Evolutionary conservation across 495 filamentous ascomycete species (phyloP).

Genomic region (Aspergillus carlsbadensis): DNA sequence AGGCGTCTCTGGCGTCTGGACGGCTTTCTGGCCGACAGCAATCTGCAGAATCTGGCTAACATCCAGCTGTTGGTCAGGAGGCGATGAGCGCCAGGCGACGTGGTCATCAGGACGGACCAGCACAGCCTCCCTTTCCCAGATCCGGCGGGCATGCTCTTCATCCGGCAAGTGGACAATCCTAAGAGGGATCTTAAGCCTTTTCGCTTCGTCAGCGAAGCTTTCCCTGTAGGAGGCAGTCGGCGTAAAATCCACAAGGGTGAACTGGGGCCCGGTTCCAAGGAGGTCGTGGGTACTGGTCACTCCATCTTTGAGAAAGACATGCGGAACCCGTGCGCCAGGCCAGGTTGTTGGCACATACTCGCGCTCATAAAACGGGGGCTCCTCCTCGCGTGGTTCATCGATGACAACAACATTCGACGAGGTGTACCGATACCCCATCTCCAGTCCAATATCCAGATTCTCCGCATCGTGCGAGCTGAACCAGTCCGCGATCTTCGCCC

Average conservation of each 20-base stretch:
- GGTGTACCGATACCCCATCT: too few relatives aligned
- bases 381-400: too few relatives aligned
- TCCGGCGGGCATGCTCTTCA: background rate
- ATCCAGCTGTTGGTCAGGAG: too few relatives aligned
- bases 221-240: background rate
- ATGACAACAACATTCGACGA: too few relatives aligned
- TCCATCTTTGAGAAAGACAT: slow-evolving; percentile 28
- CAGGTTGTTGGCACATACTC: slow-evolving; percentile 16
- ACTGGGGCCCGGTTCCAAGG: slow-evolving; percentile 19
- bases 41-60: too few relatives aligned
- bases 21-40: too few relatives aligned
- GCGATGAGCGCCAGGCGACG: background rate
- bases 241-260: slow-evolving; percentile 28
- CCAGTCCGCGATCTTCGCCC: too few relatives aligned
- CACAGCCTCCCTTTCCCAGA: background rate
- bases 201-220: background rate
- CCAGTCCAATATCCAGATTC: too few relatives aligned
- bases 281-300: slow-evolving; percentile 16
- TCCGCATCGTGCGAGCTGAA: too few relatives aligned
- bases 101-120: slow-evolving; percentile 4
- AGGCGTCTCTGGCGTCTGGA: too few relatives aligned
- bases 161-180: background rate
- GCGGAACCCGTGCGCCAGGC: slow-evolving; percentile 29
- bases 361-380: too few relatives aligned
- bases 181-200: background rate